These are phyloP conservation scores for Eragrostis tef DNA, from an alignment of 202 grass and related monocot genomes.

Conservation along the genomic window DNA sequence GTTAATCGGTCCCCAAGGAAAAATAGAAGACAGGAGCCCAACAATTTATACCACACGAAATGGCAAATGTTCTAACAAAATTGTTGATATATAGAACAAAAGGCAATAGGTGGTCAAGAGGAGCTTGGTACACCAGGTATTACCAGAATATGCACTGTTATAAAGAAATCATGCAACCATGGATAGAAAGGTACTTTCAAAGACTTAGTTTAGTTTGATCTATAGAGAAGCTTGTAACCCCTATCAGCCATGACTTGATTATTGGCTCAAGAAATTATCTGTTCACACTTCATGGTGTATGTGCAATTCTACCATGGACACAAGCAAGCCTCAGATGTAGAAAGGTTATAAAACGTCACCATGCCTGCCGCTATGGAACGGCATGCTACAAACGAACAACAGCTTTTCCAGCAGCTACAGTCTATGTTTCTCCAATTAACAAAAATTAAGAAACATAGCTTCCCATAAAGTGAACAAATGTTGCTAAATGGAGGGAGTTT, in stretches of 20 bases:
- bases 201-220: not conserved
- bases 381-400: not conserved
- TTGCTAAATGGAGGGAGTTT: not conserved
- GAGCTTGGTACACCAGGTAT: not conserved
- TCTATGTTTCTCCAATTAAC: not conserved
- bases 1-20: not conserved
- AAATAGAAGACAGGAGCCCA: not conserved
- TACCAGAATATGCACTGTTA: too few species aligned
- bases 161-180: not conserved
- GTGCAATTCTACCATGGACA: not conserved
- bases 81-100: not conserved
- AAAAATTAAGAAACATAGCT: not conserved
- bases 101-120: not conserved
- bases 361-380: not conserved
- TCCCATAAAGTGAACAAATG: not conserved
- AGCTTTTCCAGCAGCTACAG: not conserved
- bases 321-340: not conserved
- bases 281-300: not conserved
- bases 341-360: not conserved
- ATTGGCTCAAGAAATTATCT: not conserved
- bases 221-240: not conserved
- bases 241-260: not conserved
- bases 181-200: not conserved
- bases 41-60: not conserved
- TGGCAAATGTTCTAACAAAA: not conserved